Conservation (phyloP, 2,329 filamentous ascomycete species). For the Neofusicoccum laricinum region DNA sequence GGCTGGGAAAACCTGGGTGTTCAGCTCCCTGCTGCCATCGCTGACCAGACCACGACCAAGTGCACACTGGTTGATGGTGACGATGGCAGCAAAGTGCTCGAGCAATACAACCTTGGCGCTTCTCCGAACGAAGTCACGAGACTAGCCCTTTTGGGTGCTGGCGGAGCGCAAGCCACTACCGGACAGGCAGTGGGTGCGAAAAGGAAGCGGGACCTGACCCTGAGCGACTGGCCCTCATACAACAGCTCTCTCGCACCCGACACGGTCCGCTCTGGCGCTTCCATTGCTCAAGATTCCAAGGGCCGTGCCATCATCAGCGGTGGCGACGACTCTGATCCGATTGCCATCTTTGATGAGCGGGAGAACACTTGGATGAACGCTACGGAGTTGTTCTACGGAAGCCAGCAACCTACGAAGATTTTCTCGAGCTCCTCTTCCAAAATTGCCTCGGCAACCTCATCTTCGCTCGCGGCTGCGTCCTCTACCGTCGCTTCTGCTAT, state of each 20-base stretch:
- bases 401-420: constrained; percentile 29
- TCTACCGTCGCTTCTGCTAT: constrained; percentile 35
- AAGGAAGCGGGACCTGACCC: constrained; percentile 53
- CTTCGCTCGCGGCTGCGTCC: constrained; percentile 22
- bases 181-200: constrained; percentile 47
- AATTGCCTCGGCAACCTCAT: constrained; percentile 28
- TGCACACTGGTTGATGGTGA: constrained; percentile 66
- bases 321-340: constrained; percentile 59
- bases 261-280: constrained; percentile 63
- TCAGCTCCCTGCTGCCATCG: constrained; percentile 59
- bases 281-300: constrained; percentile 64
- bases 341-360: constrained; percentile 74
- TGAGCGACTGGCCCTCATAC: constrained; percentile 72
- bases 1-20: constrained; percentile 69
- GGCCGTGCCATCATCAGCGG: constrained; percentile 77
- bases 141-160: constrained; percentile 62
- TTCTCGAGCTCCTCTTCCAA: background rate
- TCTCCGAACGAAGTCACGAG: constrained; percentile 74
- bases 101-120: constrained; percentile 71
- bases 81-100: constrained; percentile 75
- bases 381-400: constrained; percentile 54
- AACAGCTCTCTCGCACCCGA: constrained; percentile 71
- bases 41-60: constrained; percentile 59
- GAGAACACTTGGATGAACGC: constrained; percentile 78
- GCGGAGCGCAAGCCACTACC: constrained; percentile 51